A percentile compares a stretch with the other conserved stretches of the same genome.
Evolutionary conservation across 2,329 filamentous ascomycete genomes (phyloP).

Genomic region (Elsinoe australis): DNA sequence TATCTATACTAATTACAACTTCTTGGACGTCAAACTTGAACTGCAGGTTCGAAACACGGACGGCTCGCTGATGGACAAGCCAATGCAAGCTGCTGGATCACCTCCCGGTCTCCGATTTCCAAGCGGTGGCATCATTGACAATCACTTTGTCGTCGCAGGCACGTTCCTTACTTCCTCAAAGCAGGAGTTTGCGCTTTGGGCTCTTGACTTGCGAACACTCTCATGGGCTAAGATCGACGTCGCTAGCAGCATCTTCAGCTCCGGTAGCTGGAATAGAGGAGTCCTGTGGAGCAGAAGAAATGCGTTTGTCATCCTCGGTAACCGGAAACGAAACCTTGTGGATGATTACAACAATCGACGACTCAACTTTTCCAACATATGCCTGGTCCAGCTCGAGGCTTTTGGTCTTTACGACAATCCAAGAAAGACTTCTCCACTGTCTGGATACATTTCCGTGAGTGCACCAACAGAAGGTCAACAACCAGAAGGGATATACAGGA

Average conservation of each 20-base stretch:
- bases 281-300: slow-evolving; percentile 90
- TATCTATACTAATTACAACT: slow-evolving; percentile 99
- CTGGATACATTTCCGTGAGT: slow-evolving; percentile 78
- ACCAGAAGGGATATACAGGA: slow-evolving; percentile 54
- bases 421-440: slow-evolving; percentile 66
- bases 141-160: slow-evolving; percentile 92
- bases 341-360: slow-evolving; percentile 97
- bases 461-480: slow-evolving; percentile 40
- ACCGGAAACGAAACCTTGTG: slow-evolving; percentile 84
- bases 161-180: slow-evolving; percentile 97
- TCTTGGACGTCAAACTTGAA: slow-evolving; percentile 92
- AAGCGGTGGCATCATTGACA: slow-evolving; percentile 90
- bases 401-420: slow-evolving; percentile 98
- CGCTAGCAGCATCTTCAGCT: slow-evolving; percentile 85
- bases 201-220: slow-evolving; percentile 75
- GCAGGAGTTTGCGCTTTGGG: slow-evolving; percentile 96
- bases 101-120: slow-evolving; percentile 91
- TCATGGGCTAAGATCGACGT: slow-evolving; percentile 96
- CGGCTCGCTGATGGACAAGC: slow-evolving; percentile 74
- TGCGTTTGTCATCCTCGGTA: slow-evolving; percentile 90
- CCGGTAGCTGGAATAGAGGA: slow-evolving; percentile 96
- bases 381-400: slow-evolving; percentile 92
- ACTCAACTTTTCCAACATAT: slow-evolving; percentile 95
- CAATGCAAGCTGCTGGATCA: slow-evolving; percentile 79
- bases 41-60: slow-evolving; percentile 81